Evolutionary conservation across 2,329 filamentous ascomycete species (phyloP), one percentile per base, ranked within the genome.

Genomic region (Cyclaneusma minus): DNA sequence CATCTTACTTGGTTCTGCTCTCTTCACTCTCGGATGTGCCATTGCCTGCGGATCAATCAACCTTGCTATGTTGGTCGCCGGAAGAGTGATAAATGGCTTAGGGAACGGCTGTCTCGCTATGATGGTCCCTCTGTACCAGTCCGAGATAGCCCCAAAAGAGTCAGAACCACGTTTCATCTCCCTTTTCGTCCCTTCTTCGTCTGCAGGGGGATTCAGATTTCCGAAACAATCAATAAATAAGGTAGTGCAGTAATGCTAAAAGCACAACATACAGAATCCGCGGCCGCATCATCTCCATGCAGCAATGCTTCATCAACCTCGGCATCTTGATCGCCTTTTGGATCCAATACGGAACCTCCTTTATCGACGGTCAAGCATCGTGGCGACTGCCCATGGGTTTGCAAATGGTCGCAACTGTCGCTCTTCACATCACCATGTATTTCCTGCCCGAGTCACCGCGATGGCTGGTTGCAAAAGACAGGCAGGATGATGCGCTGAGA

Each of bases 401-500:
- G 11, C 45, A 50, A 28, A 19, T 44, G 5, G 22, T 38, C 5
- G 34, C 36, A 7, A 42, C 41, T 8, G 22, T 20, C 3, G 27
- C 42, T 13, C 38, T 44, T 11, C 27, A 28, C 11, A 21, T 36
- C 7, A 51, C 56, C 15, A 50, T 54, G 3, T 62, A 55, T 17
- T 54, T 64, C 34, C 46, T 69, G 3, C 66, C 67, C 0, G 66
- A 71, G 38, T 64, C 58, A 15, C 67, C 67, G 4, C 49, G 66
- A 25, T 71, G 64, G 65, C 47, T 69, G 11, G 62, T 65, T 33
- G 58, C 58, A 21, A 57, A 67, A 27, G 62, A 67, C 32, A 60
- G 62, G 10, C 52, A 61, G 8, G 65, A 71, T 8, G 57, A 71
- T 32, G 68, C 66, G 0, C 48, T 61, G 13, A 46, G 52, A 6